Evolutionary conservation across 2,329 filamentous ascomycete genomes (phyloP), one percentile per base, ranked within the genome.

Genomic region (Macrophomina pseudophaseolina): DNA sequence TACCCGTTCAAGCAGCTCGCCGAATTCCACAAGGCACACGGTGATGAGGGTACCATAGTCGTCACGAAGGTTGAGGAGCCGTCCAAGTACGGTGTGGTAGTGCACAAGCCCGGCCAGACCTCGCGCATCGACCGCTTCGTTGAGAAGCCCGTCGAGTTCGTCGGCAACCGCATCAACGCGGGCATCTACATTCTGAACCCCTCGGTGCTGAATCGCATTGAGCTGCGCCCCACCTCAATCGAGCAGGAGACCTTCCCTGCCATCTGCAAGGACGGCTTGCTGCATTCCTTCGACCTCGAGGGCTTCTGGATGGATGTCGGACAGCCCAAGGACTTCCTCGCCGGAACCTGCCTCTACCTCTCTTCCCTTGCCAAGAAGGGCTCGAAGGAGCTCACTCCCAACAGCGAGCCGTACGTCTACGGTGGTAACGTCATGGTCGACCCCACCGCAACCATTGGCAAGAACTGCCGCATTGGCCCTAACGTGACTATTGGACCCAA

Each of bases 231-330:
- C 49, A 98, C 94, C 60, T 97, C 93, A 6, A 99, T 98, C 78
- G 94, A 99, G 83, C 94, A 98, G 84, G 95, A 98, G 84, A 97
- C 93, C 40, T 99, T 99, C 91, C 94, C 94, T 54, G 89, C 92
- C 73, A 95, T 98, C 80, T 91, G 91, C 81, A 89, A 87, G 74
- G 94, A 97, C 74, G 93, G 93, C 71, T 88, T 94, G 81, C 85
- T 98, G 70, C 94, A 98, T 86, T 97, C 93, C 1, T 97, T 97
- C 78, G 94, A 98, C 78, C 88, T 98, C 35, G 93, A 97, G 72
- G 93, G 94, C 73, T 98, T 96, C 88, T 98, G 94, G 94, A 98
- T 98, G 94, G 94, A 98, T 74, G 93, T 99, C 71, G 94, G 94
- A 74, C 94, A 99, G 83, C 94, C 94, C 73, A 99, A 98, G 85